Percentiles rank a stretch among this genome's conserved stretches.
phyloP scores from a whole-genome alignment of 108 stramenopile species.

The Cyclotella sp. region DNA sequence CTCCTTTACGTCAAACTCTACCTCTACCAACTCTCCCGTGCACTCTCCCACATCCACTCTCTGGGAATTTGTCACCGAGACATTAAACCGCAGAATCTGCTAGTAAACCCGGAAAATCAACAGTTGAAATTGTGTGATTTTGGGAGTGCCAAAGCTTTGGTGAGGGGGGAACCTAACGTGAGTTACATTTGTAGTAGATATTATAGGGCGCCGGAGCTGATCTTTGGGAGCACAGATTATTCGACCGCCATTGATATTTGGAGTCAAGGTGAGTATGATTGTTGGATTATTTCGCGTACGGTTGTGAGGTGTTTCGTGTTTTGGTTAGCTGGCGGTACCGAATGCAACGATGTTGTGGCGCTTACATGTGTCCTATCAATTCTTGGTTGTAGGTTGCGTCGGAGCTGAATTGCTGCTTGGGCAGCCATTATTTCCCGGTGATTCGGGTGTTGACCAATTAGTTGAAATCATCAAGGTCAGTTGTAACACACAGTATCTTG shows the following conservation, averaged over 20 bases:
- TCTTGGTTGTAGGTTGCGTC: slow-evolving; percentile 82
- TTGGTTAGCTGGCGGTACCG: too few relatives aligned
- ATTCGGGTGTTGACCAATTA: slow-evolving; percentile 98
- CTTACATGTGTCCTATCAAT: neutral
- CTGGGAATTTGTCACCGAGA: slow-evolving; percentile 98
- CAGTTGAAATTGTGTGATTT: slow-evolving; percentile 99
- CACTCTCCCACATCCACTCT: slow-evolving; percentile 95
- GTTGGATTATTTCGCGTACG: neutral
- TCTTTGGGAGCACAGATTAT: slow-evolving; percentile 99
- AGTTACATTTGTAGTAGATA: slow-evolving; percentile 97
- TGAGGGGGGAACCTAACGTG: slow-evolving; percentile 96
- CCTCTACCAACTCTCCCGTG: slow-evolving; percentile 96
- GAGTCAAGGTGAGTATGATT: slow-evolving; percentile 59
- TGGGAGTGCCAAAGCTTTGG: slow-evolving; percentile 96
- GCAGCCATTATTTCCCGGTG: slow-evolving; percentile 97
- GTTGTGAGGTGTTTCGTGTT: neutral
- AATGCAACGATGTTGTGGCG: too few relatives aligned
- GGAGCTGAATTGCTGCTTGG: slow-evolving; percentile 97
- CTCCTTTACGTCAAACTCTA: slow-evolving; percentile 94
- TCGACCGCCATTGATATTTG: slow-evolving; percentile 96
- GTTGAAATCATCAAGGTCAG: slow-evolving; percentile 96
- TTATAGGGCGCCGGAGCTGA: slow-evolving; percentile 99
- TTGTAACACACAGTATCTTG: neutral
- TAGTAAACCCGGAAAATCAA: slow-evolving; percentile 94
- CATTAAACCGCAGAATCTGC: slow-evolving; percentile 98